A percentile compares a stretch with the other conserved stretches of the same genome.
phyloP scores from a whole-genome alignment of 345 rosid species.

The Cochlearia excelsa region DNA sequence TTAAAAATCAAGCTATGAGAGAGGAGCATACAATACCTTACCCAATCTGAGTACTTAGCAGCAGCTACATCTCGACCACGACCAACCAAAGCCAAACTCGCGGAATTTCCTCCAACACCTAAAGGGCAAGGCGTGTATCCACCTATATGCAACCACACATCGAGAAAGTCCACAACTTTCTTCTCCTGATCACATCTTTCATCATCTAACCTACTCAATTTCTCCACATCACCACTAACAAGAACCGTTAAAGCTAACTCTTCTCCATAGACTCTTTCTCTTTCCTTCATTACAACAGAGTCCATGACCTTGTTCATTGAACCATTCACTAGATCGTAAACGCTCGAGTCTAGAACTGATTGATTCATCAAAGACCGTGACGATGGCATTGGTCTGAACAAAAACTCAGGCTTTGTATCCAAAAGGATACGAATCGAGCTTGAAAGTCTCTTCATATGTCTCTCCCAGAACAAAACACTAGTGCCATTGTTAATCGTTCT shows the following conservation, averaged over 20 bases:
- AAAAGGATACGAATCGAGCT: slow-evolving; percentile 53
- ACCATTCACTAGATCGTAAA: slow-evolving; percentile 45
- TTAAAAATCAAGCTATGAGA: slow-evolving; percentile 10
- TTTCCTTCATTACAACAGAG: slow-evolving; percentile 41
- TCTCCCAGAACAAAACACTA: slow-evolving; percentile 64
- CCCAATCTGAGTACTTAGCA: slow-evolving; percentile 90
- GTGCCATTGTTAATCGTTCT: slow-evolving; percentile 57
- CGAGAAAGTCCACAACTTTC: slow-evolving; percentile 36
- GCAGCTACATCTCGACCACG: slow-evolving; percentile 58
- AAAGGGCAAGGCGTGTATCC: slow-evolving; percentile 51
- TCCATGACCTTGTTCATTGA: slow-evolving; percentile 47
- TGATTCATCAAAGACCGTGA: slow-evolving; percentile 19
- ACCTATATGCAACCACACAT: slow-evolving; percentile 64
- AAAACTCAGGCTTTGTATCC: slow-evolving; percentile 45
- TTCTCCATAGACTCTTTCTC: slow-evolving; percentile 40
- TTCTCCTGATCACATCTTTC: slow-evolving; percentile 20
- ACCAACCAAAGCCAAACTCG: slow-evolving; percentile 77
- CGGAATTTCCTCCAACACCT: slow-evolving; percentile 52
- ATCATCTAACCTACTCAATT: slow-evolving; percentile 30
- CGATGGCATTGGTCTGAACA: slow-evolving; percentile 35
- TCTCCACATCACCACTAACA: slow-evolving; percentile 54
- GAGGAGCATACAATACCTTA: slow-evolving; percentile 49
- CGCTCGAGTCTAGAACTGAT: slow-evolving; percentile 39
- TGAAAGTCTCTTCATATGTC: slow-evolving; percentile 58
- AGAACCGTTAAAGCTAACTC: slow-evolving; percentile 79